Base-by-base conservation (phyloP, 345 rosid genomes). In the Erodium maritimum region DNA sequence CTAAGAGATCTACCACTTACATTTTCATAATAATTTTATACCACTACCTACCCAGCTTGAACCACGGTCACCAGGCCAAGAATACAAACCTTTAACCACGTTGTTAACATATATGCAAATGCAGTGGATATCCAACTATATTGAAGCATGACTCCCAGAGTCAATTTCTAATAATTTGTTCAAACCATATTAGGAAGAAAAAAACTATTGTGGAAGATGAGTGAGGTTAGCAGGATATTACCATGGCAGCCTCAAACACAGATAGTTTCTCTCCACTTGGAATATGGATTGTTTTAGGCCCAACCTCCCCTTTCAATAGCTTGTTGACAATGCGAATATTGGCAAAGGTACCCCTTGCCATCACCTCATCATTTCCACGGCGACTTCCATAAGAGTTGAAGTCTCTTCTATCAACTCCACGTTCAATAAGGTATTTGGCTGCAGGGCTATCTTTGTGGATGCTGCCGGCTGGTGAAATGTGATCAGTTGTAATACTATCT, bases 381-480 rank as follows among this genome's bases (percentile, higher is more conserved):
- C 94, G 90, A 67, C 91, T 88, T 46, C 96, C 96, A 24, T 88
- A 89, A 34, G 96, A 84, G 65, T 89, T 89, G 69, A 89, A 86
- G 57, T 89, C 91, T 65, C 84, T 78, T 72, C 96, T 73, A 61
- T 75, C 86, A 24, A 86, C 95, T 57, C 96, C 87, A 50, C 69
- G 86, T 58, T 89, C 95, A 80, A 89, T 73, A 59, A 89, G 90
- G 68, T 71, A 83, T 59, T 73, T 80, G 22, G 97, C 97, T 58
- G 97, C 97, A 14, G 93, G 90, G 61, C 95, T 90, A 66, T 90
- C 95, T 63, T 72, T 90, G 70, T 87, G 93, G 68, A 90, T 90
- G 75, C 89, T 90, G 19, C 97, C 95, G 66, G 97, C 95, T 23
- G 93, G 95, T 50, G 95, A 90, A 58, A 87, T 87, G 79, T 90